phyloP scores from a whole-genome alignment of 2,329 filamentous ascomycete species.

The Knoxdaviesia proteae region DNA sequence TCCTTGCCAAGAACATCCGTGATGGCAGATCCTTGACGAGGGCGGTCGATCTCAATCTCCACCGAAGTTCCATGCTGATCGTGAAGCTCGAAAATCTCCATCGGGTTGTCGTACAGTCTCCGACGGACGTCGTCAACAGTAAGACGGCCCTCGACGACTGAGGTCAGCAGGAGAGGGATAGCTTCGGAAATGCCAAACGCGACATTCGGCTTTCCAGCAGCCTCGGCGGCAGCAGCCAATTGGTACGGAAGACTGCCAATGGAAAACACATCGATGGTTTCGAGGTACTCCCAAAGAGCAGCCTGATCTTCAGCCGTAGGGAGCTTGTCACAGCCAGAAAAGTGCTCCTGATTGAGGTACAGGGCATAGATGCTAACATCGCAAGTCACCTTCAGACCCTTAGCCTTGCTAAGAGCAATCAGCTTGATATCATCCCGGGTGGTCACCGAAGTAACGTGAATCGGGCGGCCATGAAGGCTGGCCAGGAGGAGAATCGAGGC shows the following conservation, averaged over 20 bases:
- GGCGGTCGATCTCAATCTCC: slow-evolving; percentile 56
- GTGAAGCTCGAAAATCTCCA: slow-evolving; percentile 64
- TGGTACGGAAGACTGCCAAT: slow-evolving; percentile 63
- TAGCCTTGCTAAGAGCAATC: slow-evolving; percentile 58
- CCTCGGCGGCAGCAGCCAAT: slow-evolving; percentile 36
- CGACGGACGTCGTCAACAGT: slow-evolving; percentile 52
- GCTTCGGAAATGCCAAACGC: slow-evolving; percentile 51
- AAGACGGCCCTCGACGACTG: slow-evolving; percentile 51
- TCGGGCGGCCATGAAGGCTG: slow-evolving; percentile 56
- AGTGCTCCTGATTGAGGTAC: slow-evolving; percentile 53
- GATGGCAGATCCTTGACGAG: slow-evolving; percentile 34
- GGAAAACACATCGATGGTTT: slow-evolving; percentile 58
- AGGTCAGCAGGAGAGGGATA: slow-evolving; percentile 54
- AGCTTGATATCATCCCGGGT: slow-evolving; percentile 61
- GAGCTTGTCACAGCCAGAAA: slow-evolving; percentile 43
- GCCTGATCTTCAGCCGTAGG: slow-evolving; percentile 48
- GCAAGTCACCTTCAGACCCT: slow-evolving; percentile 65
- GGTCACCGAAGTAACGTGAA: slow-evolving; percentile 65
- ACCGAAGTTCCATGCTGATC: slow-evolving; percentile 55
- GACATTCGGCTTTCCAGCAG: slow-evolving; percentile 24
- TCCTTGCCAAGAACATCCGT: slow-evolving; percentile 20
- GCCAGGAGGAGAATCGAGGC: slow-evolving; percentile 63
- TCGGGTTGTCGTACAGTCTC: slow-evolving; percentile 58
- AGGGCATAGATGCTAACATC: slow-evolving; percentile 65
- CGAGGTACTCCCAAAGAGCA: slow-evolving; percentile 53